Evolutionary conservation across 345 rosid species (phyloP).

Genomic region (Rhodamnia argentea): DNA sequence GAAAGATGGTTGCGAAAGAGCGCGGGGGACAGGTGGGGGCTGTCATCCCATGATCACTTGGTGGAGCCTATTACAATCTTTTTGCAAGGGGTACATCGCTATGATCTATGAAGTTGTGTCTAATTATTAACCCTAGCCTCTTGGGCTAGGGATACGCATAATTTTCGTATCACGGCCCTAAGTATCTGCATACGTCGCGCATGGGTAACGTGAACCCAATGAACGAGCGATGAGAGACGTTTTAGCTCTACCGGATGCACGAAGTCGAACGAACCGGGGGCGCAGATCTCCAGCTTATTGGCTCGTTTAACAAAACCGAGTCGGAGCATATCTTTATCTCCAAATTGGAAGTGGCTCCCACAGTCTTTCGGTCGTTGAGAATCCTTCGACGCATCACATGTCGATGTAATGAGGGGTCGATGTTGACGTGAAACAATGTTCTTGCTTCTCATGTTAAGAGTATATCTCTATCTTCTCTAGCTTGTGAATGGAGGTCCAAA

Average conservation of each 20-base stretch:
- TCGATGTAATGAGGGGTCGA: constrained; percentile 1
- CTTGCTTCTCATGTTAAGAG: constrained; percentile 7
- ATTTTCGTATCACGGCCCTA: neutral
- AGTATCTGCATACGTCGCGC: neutral
- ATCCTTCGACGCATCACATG: constrained; percentile 17
- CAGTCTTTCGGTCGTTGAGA: neutral
- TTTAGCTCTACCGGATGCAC: neutral
- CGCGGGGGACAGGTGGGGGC: neutral
- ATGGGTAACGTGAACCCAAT: neutral
- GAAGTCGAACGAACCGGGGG: neutral
- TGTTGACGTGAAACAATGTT: constrained; percentile 15
- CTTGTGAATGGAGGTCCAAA: neutral
- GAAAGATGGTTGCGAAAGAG: neutral
- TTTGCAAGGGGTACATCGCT: neutral
- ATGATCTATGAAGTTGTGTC: neutral
- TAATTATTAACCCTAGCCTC: neutral
- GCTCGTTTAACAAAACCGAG: neutral
- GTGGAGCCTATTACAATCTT: neutral
- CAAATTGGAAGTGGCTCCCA: constrained; percentile 1
- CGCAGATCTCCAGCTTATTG: neutral
- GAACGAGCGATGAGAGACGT: neutral
- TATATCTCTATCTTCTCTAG: constrained; percentile 2
- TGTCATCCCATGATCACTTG: neutral
- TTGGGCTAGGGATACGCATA: neutral
- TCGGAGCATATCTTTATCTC: neutral